Conservation (phyloP, 2,329 filamentous ascomycete genomes). For the Colletotrichum destructivum region DNA sequence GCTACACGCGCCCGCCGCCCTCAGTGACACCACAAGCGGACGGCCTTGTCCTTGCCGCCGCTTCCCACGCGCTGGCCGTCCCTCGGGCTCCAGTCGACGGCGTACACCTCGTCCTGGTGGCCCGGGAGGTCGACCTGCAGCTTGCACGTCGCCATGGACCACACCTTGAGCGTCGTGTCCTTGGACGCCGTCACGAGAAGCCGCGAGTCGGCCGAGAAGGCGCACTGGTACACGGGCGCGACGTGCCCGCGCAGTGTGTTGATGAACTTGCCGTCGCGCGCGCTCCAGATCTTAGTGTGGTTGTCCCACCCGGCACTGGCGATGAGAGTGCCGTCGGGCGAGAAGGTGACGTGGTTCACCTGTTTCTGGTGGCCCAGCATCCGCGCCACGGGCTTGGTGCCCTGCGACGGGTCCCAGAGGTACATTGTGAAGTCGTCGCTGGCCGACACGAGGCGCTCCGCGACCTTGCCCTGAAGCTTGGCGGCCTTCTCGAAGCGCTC, state of each 20-base stretch:
- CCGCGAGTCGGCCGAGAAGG: constrained; percentile 93
- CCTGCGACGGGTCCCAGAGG: constrained; percentile 87
- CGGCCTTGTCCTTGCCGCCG: constrained; percentile 91
- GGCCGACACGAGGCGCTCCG: constrained; percentile 89
- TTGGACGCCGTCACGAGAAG: constrained; percentile 89
- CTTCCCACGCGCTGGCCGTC: constrained; percentile 92
- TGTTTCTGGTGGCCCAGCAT: constrained; percentile 97
- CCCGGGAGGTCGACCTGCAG: constrained; percentile 86
- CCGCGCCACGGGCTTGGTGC: constrained; percentile 87
- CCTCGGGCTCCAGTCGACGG: constrained; percentile 89
- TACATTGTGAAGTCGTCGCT: constrained; percentile 98
- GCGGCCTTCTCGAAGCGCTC: constrained; percentile 90
- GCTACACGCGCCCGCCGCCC: background rate
- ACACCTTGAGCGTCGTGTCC: constrained; percentile 94
- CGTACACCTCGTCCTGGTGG: constrained; percentile 93
- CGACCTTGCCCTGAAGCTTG: constrained; percentile 80
- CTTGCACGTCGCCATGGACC: constrained; percentile 90
- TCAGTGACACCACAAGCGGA: constrained; percentile 76
- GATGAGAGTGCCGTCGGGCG: constrained; percentile 88
- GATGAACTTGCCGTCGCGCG: constrained; percentile 81
- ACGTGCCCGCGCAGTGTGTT: constrained; percentile 90
- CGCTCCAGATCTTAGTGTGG: constrained; percentile 91
- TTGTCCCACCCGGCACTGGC: constrained; percentile 95
- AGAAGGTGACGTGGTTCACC: constrained; percentile 96
- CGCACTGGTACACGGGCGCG: constrained; percentile 91